Base-by-base conservation (phyloP, 2,329 filamentous ascomycete species). In the Beauveria brongniartii region DNA sequence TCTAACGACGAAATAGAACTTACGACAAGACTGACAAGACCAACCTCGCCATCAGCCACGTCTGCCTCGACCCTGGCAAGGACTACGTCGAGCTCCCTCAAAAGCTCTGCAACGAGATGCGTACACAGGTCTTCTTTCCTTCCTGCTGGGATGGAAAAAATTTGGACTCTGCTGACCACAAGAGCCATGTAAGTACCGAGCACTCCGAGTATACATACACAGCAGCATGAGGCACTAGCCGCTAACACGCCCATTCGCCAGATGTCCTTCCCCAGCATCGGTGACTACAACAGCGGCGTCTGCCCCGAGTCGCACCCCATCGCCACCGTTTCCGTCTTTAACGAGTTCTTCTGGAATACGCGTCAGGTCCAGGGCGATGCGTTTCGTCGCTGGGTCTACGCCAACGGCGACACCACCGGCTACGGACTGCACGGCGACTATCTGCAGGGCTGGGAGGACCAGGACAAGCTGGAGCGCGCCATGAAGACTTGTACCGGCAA, bases 61-160 rank as follows among this genome's bases (percentile, higher is more conserved):
- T 77, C 61, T 88, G 85, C 65, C 74, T 87, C 12, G 76, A 77
- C 55, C 72, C 69, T 12, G 70, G 70, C 18, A 71, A 73, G 44
- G 78, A 85, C 58, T 80, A 76, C 2, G 73, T 74, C n/a, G 72
- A 74, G 10, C 77, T 89, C 37, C 85, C 84, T 1, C 76, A 77
- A 64, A 75, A 76, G 62, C 80, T 80, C 62, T 87, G 85, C 67
- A 69, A 77, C 41, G 77, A 82, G 47, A 73, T 79, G 22, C 78
- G 82, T 44, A 74, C 78, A 16, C 79, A 85, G 66, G 73, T 85
- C 22, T 80, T 78, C 67, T 85, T 86, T 68, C 83, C 82, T 1
- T 78, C 79, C 4, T 87, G 85, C 74, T 87, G 85, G 85, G 78
- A 88, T 63, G 85, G 85, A 40, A 72, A 74, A 50, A 78, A 84